A percentile compares a stretch with the other conserved stretches of the same genome.
Evolutionary conservation across 106 monocot genomes (phyloP).

Genomic region (Apostasia shenzhenica): DNA sequence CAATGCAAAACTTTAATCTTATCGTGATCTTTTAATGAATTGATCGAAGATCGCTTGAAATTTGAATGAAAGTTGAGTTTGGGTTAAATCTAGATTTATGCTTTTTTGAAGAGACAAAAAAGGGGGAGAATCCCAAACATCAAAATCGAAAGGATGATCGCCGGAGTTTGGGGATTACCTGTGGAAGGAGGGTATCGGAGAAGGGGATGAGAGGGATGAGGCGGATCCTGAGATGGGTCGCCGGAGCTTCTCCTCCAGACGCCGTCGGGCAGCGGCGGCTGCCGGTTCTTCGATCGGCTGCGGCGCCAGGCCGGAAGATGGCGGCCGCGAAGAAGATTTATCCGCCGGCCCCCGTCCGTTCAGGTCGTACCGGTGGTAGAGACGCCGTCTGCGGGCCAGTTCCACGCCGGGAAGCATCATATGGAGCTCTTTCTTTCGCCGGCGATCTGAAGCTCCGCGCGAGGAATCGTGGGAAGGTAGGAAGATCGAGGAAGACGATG

Average conservation of each 20-base stretch:
- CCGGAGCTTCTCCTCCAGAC: slow-evolving; percentile 48
- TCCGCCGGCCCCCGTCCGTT: neutral
- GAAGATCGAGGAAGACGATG: no score
- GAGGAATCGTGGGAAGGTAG: no score
- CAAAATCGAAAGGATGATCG: neutral
- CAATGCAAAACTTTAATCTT: no score
- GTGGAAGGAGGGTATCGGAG: neutral
- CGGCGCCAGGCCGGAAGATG: neutral
- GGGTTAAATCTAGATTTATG: no score
- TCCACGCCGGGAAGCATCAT: slow-evolving; percentile 62
- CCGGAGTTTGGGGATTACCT: neutral
- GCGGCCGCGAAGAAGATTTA: neutral
- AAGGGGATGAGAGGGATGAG: neutral
- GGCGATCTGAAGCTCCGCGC: no score
- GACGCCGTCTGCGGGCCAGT: slow-evolving; percentile 44
- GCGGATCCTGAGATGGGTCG: slow-evolving; percentile 4
- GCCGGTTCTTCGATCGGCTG: slow-evolving; percentile 30
- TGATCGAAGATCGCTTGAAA: no score
- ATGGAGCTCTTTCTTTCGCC: neutral
- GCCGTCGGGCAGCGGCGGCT: slow-evolving; percentile 29
- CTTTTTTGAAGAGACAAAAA: no score
- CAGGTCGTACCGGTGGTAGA: slow-evolving; percentile 31
- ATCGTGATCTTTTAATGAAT: no score
- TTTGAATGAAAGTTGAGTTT: no score
- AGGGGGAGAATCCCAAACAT: no score